Evolutionary conservation across 2,329 filamentous ascomycete species (phyloP).

Genomic region (Microdochium paspali): DNA sequence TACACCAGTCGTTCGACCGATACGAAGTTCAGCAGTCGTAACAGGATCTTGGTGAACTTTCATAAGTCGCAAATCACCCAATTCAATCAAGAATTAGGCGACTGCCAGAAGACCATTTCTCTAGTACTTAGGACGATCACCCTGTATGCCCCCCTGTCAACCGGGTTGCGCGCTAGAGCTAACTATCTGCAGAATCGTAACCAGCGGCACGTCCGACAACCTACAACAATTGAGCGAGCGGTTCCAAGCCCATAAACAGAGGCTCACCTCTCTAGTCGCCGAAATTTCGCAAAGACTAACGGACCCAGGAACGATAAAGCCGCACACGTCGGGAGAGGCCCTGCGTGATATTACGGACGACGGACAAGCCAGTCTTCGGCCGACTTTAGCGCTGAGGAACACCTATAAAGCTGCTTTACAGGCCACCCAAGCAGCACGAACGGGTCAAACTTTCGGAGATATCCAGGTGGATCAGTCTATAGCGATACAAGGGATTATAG

Average conservation of each 20-base stretch:
- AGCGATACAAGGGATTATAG: constrained; percentile 7
- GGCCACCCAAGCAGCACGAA: constrained; percentile 4
- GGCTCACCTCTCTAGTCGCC: constrained; percentile 4
- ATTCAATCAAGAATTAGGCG: constrained; percentile 5
- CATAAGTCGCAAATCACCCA: constrained; percentile 5
- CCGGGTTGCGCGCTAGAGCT: background rate
- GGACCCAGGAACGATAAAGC: constrained; percentile 2
- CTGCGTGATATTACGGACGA: background rate
- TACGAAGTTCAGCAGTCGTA: background rate
- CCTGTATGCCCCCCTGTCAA: constrained; percentile 2
- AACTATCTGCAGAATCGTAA: constrained; percentile 4
- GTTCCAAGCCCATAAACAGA: constrained; percentile 5
- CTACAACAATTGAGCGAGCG: constrained; percentile 4
- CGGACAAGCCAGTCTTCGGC: constrained; percentile 2
- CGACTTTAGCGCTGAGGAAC: constrained; percentile 3
- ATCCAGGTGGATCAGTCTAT: constrained; percentile 5
- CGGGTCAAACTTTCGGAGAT: constrained; percentile 6
- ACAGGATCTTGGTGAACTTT: constrained; percentile 3
- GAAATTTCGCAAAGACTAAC: constrained; percentile 3
- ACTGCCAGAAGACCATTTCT: constrained; percentile 8
- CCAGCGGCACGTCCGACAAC: constrained; percentile 3
- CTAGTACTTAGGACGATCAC: constrained; percentile 6
- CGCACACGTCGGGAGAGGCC: background rate
- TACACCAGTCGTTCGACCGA: background rate
- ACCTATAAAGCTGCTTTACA: constrained; percentile 5